These are phyloP conservation scores for Solioccasus polychromus DNA, from an alignment of 768 basidiomycete genomes.

Conservation along the genomic window DNA sequence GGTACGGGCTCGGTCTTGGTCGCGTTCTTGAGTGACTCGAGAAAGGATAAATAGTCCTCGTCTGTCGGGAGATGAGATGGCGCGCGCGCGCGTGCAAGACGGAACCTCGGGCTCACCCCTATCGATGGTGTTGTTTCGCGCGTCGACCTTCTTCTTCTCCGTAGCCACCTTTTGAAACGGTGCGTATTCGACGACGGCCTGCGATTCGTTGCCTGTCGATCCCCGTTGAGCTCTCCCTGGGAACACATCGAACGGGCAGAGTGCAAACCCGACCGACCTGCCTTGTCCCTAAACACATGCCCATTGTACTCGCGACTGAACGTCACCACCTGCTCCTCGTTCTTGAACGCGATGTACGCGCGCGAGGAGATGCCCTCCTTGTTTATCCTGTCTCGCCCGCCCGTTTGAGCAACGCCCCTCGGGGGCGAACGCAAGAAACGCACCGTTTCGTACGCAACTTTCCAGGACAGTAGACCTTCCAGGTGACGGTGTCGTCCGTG, in stretches of 20 bases:
- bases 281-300: constrained; percentile 87
- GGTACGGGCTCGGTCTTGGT: constrained; percentile 55
- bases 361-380: constrained; percentile 85
- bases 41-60: constrained; percentile 80
- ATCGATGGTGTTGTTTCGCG: constrained; percentile 84
- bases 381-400: constrained; percentile 49
- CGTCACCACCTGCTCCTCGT: constrained; percentile 60
- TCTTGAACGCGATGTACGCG: constrained; percentile 90
- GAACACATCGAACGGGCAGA: too few relatives aligned
- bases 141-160: constrained; percentile 75
- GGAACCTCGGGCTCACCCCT: too few relatives aligned
- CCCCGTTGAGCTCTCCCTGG: neutral
- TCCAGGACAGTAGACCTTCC: constrained; percentile 66
- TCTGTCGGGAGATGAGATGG: constrained; percentile 54
- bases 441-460: constrained; percentile 67
- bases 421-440: constrained; percentile 12
- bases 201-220: constrained; percentile 73
- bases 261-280: constrained; percentile 46
- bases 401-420: neutral
- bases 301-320: constrained; percentile 91
- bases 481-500: constrained; percentile 62
- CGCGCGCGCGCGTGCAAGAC: too few relatives aligned
- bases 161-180: constrained; percentile 85
- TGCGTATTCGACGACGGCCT: constrained; percentile 91
- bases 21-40: constrained; percentile 63